Base-by-base conservation (phyloP, 345 rosid genomes). In the Linum trigynum region DNA sequence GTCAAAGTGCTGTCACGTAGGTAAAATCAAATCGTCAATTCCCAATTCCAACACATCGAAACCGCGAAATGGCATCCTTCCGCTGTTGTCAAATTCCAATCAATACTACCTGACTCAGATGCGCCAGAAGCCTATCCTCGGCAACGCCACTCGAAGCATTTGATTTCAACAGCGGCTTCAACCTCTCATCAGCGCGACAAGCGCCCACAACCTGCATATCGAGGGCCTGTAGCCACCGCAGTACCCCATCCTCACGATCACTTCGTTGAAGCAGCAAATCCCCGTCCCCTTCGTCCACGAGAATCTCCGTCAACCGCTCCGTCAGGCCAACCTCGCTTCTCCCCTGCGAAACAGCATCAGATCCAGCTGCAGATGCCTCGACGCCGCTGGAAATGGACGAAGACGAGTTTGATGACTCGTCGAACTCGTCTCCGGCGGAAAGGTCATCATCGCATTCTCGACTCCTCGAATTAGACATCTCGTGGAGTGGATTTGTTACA, bases 181-280 rank as follows among this genome's bases (percentile, higher is more conserved):
- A 71, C 69, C 99, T 84, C 86, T 95, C 99, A 14, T 95, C 97
- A 5, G 83, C 90, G n/a, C 99, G 80, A 75, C 99, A 95, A 32
- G 97, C 97, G 17, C 99, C 99, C 55, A 87, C 66, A 10, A 95
- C 88, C 62, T 91, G 99, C 85, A 89, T 66, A 76, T 95, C 97
- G 71, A 95, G 81, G 60, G 97, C 92, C 66, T 80, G 97, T 12
- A 95, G 72, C 99, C 99, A 95, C 81, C 75, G 80, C 72, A 91
- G 56, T 71, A 95, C 85, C 77, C 79, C 87, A 70, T 83, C 92
- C 71, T 85, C 96, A n/a, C 87, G 82, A 71, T 72, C 86, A 73
- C 74, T 82, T 12, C 71, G 72, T 17, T 85, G 90, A 65, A 88
- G 75, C 74, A 88, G 42, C 82, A 86, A 84, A 67, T 85, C 97